These are phyloP conservation scores for Dalbergia cochinchinensis DNA, from an alignment of 306 rosid genomes.

Conservation along the genomic window DNA sequence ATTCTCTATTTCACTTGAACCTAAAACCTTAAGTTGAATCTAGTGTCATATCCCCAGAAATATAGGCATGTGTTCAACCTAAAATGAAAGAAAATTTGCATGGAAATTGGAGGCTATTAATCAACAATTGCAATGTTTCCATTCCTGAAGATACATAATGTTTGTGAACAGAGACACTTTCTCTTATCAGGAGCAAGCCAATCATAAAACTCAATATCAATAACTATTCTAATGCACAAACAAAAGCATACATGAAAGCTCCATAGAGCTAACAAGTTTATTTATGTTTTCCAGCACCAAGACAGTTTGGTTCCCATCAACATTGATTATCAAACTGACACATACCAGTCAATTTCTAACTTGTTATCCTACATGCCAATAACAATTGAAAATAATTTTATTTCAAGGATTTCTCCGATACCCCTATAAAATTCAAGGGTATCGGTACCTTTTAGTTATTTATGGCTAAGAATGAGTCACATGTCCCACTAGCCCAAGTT, in stretches of 20 bases:
- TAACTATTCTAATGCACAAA: neutral
- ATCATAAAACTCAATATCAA: neutral
- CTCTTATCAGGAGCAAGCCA: neutral
- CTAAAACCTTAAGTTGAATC: neutral
- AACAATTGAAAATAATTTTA: neutral
- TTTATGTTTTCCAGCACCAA: neutral
- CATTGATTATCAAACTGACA: neutral
- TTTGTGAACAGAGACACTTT: neutral
- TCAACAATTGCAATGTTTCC: conserved; percentile 13
- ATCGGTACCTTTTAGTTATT: too few species aligned
- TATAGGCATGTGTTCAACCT: neutral
- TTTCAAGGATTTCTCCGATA: too few species aligned
- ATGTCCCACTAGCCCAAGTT: too few species aligned
- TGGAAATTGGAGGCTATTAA: neutral
- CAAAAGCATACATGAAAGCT: neutral
- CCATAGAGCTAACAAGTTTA: conserved; percentile 4
- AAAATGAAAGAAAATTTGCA: neutral
- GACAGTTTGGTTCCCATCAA: conserved; percentile 5
- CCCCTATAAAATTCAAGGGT: too few species aligned
- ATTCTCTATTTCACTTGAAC: neutral
- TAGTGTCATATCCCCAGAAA: neutral
- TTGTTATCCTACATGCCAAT: neutral
- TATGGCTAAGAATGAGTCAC: too few species aligned
- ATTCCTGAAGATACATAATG: neutral
- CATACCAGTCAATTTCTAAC: neutral